Evolutionary conservation across 805 yeast genomes (phyloP).

Genomic region (Kuraishia hungarica): DNA sequence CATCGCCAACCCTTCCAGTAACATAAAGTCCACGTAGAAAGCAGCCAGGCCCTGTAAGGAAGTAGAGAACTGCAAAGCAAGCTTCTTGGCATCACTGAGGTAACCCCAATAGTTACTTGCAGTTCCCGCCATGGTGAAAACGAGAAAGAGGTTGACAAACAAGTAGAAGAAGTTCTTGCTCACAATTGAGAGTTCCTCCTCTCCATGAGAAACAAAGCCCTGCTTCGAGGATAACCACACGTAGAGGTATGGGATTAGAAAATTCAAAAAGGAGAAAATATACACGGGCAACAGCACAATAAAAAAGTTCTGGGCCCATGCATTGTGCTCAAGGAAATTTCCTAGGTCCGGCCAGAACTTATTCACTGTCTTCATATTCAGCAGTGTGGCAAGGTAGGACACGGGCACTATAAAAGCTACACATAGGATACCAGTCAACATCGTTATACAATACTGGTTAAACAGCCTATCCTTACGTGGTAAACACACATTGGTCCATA

Average conservation of each 20-base stretch:
- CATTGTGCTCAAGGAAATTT: conserved; percentile 47
- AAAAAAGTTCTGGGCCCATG: conserved; percentile 70
- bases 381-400: conserved; percentile 71
- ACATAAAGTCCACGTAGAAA: conserved; percentile 83
- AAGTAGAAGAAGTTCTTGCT: conserved; percentile 91
- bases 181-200: conserved; percentile 83
- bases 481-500: conserved; percentile 85
- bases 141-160: conserved; percentile 87
- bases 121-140: conserved; percentile 91
- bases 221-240: conserved; percentile 77
- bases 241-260: conserved; percentile 77
- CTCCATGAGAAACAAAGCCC: conserved; percentile 87
- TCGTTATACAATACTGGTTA: conserved; percentile 56
- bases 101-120: conserved; percentile 75
- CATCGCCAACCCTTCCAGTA: conserved; percentile 80
- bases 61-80: conserved; percentile 80
- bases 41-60: conserved; percentile 72
- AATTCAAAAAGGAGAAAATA: conserved; percentile 77
- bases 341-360: conserved; percentile 83
- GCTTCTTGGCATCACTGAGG: conserved; percentile 79
- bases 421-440: conserved; percentile 59
- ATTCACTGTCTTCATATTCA: conserved; percentile 70
- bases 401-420: conserved; percentile 77
- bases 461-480: conserved; percentile 64
- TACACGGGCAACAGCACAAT: conserved; percentile 90